A percentile compares a stretch with the other conserved stretches of the same genome.
These are phyloP conservation scores for Picochlorum sp. DNA, from an alignment of 139 green algal species.

Conservation along the genomic window DNA sequence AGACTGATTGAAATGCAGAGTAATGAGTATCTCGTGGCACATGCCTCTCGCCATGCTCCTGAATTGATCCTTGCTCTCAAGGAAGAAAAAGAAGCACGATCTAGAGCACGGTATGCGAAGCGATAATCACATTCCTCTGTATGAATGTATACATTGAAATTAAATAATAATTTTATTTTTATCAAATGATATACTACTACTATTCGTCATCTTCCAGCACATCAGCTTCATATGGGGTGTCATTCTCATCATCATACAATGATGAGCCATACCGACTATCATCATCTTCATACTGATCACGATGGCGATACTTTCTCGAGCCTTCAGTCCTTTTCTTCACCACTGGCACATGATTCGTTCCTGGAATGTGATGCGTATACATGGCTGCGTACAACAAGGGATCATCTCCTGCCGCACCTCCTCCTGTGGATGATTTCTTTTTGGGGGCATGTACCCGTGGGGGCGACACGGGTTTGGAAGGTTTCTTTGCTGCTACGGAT, in stretches of 20 bases:
- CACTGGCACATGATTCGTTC: no score
- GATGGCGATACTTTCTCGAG: no score
- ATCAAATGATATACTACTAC: not conserved
- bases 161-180: not conserved
- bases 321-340: no score
- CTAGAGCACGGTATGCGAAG: not conserved
- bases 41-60: slow-evolving; percentile 65
- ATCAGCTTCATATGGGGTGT: not conserved
- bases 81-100: slow-evolving; percentile 21
- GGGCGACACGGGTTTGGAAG: no score
- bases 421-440: no score
- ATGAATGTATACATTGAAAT: not conserved
- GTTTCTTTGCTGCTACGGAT: no score
- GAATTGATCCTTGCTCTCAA: slow-evolving; percentile 59
- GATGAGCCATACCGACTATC: not conserved
- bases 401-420: no score
- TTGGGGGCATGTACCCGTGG: no score
- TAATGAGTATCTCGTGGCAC: slow-evolving; percentile 64
- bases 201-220: slow-evolving; percentile 1
- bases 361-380: no score
- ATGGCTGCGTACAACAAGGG: no score
- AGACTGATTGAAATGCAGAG: slow-evolving; percentile 89
- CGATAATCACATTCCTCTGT: not conserved
- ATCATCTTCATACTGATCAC: no score
- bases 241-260: not conserved